Conservation (phyloP, 495 filamentous ascomycete genomes). For the Annulohypoxylon moriforme region DNA sequence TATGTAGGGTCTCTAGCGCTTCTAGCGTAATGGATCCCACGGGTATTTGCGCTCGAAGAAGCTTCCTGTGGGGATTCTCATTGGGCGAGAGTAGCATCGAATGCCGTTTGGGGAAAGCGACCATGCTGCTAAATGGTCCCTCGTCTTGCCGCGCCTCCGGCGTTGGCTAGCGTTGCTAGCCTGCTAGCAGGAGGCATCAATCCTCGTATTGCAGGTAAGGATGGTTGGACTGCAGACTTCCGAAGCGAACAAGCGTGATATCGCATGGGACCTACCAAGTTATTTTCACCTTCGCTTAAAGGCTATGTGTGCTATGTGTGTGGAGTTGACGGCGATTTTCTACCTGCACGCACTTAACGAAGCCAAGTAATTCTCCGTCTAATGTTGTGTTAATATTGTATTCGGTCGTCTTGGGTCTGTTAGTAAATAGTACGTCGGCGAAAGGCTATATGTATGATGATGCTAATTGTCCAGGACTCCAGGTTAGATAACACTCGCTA, state of each 20-base stretch:
- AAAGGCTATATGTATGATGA: neutral
- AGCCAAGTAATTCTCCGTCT: slow-evolving; percentile 4
- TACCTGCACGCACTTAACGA: slow-evolving; percentile 34
- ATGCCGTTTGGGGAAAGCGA: slow-evolving; percentile 44
- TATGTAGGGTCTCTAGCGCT: neutral
- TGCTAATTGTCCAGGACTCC: too few relatives aligned
- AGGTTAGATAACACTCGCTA: neutral
- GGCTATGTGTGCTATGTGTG: slow-evolving; percentile 25
- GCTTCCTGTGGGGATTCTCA: slow-evolving; percentile 19
- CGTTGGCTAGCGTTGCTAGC: slow-evolving; percentile 18
- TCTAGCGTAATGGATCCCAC: neutral
- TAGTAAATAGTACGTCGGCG: too few relatives aligned
- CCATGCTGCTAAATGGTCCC: slow-evolving; percentile 14
- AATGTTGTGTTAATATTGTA: slow-evolving; percentile 2
- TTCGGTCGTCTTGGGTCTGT: neutral
- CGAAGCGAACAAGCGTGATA: slow-evolving; percentile 19
- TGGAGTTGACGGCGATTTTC: slow-evolving; percentile 25
- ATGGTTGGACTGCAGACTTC: slow-evolving; percentile 41
- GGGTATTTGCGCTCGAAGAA: slow-evolving; percentile 14
- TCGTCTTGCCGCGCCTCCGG: slow-evolving; percentile 24
- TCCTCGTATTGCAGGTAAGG: slow-evolving; percentile 40
- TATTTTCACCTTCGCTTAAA: slow-evolving; percentile 33
- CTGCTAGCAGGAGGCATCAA: slow-evolving; percentile 27
- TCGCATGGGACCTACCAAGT: slow-evolving; percentile 34
- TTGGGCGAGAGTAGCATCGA: slow-evolving; percentile 35